Evolutionary conservation across 1,139 yeast genomes (phyloP), one percentile per base, ranked within the genome.

Genomic region (Suhomyces wounanorum): DNA sequence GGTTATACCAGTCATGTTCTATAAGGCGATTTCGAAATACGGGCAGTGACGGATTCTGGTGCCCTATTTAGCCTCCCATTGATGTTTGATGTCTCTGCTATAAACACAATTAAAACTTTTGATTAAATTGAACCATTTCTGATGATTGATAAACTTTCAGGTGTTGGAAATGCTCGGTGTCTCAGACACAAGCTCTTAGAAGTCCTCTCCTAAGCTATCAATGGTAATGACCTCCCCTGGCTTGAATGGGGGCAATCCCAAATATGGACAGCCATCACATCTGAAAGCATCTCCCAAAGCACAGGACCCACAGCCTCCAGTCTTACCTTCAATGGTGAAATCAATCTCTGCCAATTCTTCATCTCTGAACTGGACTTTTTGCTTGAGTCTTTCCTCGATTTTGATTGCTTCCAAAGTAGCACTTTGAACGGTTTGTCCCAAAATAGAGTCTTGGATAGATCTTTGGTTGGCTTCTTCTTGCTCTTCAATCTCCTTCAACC

Each of bases 231-330:
- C 86, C 70, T 94, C 96, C 45, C 99, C 99, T 0, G 98, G 98
- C 72, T 90, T 91, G 79, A 94, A 94, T 5, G 99, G 97, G 9
- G 99, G 99, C 51, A 95, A 78, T 0, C 99, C 99, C 59, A 94
- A 75, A 69, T 85, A 95, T 41, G 99, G 99, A 71, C 99, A 94
- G 3, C 98, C 97, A 61, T 92, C 96, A 69, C 99, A 94, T 64
- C 99, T 78, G 73, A 94, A 94, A 0, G 99, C 99, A 69, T 94
- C 99, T 39, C 99, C 99, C 51, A 94, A 78, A 0, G 98, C 86
- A 73, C 99, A 94, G 10, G 96, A 89, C 18, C 97, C 97, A 73
- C 99, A 94, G 1, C 97, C 97, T 33, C 98, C 97, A 30, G 87
- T 83, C 68, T 92, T 94, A 37, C 98, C 98, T 57, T 91, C 90